Evolutionary conservation across 495 filamentous ascomycete genomes (phyloP).

Genomic region (Gamarada debralockiae): DNA sequence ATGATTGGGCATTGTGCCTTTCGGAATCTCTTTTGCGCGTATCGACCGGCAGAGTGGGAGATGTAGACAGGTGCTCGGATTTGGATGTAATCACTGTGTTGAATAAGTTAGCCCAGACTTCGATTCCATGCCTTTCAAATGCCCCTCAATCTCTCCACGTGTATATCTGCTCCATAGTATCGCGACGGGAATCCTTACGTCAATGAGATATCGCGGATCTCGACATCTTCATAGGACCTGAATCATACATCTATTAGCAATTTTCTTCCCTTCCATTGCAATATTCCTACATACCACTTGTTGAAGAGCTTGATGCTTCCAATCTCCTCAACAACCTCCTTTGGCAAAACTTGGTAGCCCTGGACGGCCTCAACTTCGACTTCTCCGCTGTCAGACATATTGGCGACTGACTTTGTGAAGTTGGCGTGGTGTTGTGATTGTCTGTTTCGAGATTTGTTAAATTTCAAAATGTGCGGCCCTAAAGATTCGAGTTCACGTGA

Average conservation of each 20-base stretch:
- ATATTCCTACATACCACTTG: constrained; percentile 50
- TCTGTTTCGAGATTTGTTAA: background rate
- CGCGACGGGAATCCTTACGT: constrained; percentile 65
- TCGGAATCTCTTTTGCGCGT: constrained; percentile 99
- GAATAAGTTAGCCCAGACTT: constrained; percentile 39
- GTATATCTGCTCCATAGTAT: background rate
- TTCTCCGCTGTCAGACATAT: constrained; percentile 94
- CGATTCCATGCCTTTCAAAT: background rate
- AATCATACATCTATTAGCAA: constrained; percentile 9
- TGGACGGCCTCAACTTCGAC: constrained; percentile 79
- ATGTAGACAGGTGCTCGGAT: constrained; percentile 98
- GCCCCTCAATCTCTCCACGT: background rate
- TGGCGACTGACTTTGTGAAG: constrained; percentile 30
- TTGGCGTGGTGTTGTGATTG: constrained; percentile 9
- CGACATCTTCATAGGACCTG: constrained; percentile 95
- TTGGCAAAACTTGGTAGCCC: constrained; percentile 81
- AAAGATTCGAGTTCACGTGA: background rate
- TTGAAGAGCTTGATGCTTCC: constrained; percentile 97
- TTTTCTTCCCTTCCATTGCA: background rate
- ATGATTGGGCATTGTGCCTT: constrained; percentile 99
- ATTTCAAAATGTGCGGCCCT: background rate
- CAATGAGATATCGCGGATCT: constrained; percentile 98
- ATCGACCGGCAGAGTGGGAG: constrained; percentile 96
- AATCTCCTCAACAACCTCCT: constrained; percentile 87
- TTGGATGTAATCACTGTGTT: constrained; percentile 94